Percentiles rank a stretch among this genome's conserved stretches.
These are phyloP conservation scores for Hyphopichia burtonii DNA, from an alignment of 1,139 yeast species.

Conservation along the genomic window DNA sequence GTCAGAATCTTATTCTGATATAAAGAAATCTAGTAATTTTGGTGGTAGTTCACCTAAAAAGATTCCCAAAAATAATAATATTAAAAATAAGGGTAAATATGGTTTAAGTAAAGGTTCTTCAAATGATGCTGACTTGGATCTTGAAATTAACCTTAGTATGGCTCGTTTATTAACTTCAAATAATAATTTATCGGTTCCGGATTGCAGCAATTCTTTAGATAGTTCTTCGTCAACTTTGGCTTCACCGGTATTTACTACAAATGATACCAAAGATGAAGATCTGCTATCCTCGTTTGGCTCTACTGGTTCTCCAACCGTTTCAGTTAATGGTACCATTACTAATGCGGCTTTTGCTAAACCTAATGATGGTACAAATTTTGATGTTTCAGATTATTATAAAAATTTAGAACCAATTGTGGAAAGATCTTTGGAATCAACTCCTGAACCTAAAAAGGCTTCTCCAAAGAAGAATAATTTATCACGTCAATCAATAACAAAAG, in stretches of 20 bases:
- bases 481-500: neutral
- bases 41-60: slow-evolving; percentile 5
- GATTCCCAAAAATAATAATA: slow-evolving; percentile 7
- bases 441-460: slow-evolving; percentile 21
- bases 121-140: slow-evolving; percentile 24
- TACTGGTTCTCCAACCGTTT: slow-evolving; percentile 11
- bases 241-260: slow-evolving; percentile 42
- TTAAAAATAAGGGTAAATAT: slow-evolving; percentile 10
- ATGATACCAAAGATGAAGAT: slow-evolving; percentile 34
- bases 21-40: neutral
- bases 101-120: slow-evolving; percentile 3
- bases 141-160: slow-evolving; percentile 48
- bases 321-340: slow-evolving; percentile 2
- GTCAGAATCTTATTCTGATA: neutral
- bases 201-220: slow-evolving; percentile 35
- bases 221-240: slow-evolving; percentile 30
- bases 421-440: slow-evolving; percentile 35
- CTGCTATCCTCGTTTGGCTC: slow-evolving; percentile 43
- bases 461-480: neutral
- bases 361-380: slow-evolving; percentile 2
- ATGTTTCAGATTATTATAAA: slow-evolving; percentile 10
- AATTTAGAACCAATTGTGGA: slow-evolving; percentile 47
- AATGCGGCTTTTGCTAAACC: neutral
- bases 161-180: slow-evolving; percentile 34
- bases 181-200: slow-evolving; percentile 2